phyloP scores from a whole-genome alignment of 2,329 filamentous ascomycete species.

The Colletotrichum lentis region DNA sequence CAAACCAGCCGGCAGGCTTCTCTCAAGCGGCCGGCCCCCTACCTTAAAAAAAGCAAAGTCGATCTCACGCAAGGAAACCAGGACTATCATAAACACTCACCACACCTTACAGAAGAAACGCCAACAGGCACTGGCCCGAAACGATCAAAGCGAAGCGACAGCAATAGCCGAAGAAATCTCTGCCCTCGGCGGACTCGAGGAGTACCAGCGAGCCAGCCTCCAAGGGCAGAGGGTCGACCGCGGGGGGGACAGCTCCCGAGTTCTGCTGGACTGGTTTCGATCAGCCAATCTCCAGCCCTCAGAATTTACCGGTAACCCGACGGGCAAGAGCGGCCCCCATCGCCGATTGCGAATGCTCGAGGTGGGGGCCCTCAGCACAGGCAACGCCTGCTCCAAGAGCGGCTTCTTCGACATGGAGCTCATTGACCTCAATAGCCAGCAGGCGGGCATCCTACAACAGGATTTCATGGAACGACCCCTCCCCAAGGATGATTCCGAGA shows the following conservation, averaged over 20 bases:
- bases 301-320: slow-evolving; percentile 20
- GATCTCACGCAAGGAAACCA: slow-evolving; percentile 71
- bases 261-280: slow-evolving; percentile 70
- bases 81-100: slow-evolving; percentile 70
- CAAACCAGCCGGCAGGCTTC: slow-evolving; percentile 27
- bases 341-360: slow-evolving; percentile 75
- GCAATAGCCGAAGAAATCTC: slow-evolving; percentile 62
- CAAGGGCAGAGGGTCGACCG: slow-evolving; percentile 71
- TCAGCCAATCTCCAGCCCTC: slow-evolving; percentile 44
- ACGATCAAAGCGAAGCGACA: slow-evolving; percentile 61
- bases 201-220: slow-evolving; percentile 74
- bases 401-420: slow-evolving; percentile 76
- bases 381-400: slow-evolving; percentile 83
- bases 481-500: slow-evolving; percentile 66
- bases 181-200: slow-evolving; percentile 66
- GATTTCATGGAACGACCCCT: slow-evolving; percentile 92
- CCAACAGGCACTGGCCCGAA: slow-evolving; percentile 59
- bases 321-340: neutral
- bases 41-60: slow-evolving; percentile 60
- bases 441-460: slow-evolving; percentile 80
- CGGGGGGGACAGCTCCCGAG: slow-evolving; percentile 71
- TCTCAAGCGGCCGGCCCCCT: slow-evolving; percentile 65
- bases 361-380: slow-evolving; percentile 84
- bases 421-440: slow-evolving; percentile 91
- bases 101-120: slow-evolving; percentile 71